Percentiles rank a stretch among this genome's conserved stretches.
Conservation (phyloP, 495 filamentous ascomycete species). For the Aspergillus carlsbadensis region DNA sequence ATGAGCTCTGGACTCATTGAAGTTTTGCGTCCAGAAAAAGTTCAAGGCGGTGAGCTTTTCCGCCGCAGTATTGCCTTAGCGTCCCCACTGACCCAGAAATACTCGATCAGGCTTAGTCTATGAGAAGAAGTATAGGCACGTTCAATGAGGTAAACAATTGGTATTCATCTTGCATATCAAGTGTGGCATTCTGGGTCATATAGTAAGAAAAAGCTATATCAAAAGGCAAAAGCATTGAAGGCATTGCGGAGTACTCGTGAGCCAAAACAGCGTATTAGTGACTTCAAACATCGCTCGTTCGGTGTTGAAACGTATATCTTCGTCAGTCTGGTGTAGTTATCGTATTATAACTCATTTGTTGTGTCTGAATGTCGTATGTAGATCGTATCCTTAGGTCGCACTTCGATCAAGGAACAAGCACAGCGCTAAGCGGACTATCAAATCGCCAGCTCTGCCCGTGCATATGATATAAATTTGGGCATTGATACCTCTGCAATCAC, state of each 20-base stretch:
- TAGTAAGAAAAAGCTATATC: background rate
- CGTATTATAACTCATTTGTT: background rate
- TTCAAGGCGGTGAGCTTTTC: constrained; percentile 41
- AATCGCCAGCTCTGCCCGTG: constrained; percentile 7
- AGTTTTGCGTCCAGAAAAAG: constrained; percentile 41
- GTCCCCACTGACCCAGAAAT: constrained; percentile 8
- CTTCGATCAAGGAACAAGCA: too few relatives aligned
- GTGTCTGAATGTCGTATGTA: too few relatives aligned
- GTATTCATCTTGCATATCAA: background rate
- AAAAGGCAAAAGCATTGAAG: background rate
- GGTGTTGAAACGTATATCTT: background rate
- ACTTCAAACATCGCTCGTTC: background rate
- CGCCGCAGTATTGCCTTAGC: constrained; percentile 25
- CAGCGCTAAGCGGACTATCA: too few relatives aligned
- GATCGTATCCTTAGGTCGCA: background rate
- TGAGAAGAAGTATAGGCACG: background rate
- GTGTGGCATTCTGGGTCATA: background rate
- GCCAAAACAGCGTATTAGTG: background rate
- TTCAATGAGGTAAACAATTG: background rate
- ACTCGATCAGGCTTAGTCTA: background rate
- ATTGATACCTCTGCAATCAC: constrained; percentile 25
- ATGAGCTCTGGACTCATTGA: constrained; percentile 5
- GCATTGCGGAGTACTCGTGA: background rate
- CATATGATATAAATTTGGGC: constrained; percentile 27
- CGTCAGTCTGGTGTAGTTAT: background rate